Evolutionary conservation across 768 basidiomycete genomes (phyloP), one percentile per base, ranked within the genome.

Genomic region (Amanita jacksonii): DNA sequence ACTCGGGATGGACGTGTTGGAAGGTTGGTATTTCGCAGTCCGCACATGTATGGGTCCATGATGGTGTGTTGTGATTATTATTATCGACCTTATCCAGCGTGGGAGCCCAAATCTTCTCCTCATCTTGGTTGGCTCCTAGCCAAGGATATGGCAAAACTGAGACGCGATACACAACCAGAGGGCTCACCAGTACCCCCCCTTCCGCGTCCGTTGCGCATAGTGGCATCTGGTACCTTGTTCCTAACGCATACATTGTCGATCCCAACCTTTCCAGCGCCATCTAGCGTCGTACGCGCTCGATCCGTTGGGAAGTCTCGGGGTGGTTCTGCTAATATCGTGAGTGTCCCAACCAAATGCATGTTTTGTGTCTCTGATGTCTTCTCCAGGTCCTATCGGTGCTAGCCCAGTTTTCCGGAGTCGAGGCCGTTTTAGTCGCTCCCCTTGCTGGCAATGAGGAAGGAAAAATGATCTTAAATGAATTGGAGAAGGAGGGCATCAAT

Each of bases 151-250:
- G n/a, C n/a, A n/a, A 73, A 64, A 53, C 54, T 72, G 51, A 69
- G 72, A 42, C 68, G 69, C 50, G 70, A 71, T 35, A 57, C 54
- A 42, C 65, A 60, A 30, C 12, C 27, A 28, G 66, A 65, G 48
- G 50, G 55, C 38, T 52, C 53, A 23, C 49, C 48, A 38, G 49
- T 49, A 47, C 49, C 51, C 28, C 56, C 57, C 33, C 53, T 54
- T 42, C 42, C 58, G 38, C 65, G 57, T 53, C 67, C 74, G n/a
- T 67, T 86, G 13, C 80, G 85, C 34, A 76, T 90, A 19, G 73
- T 90, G 31, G 83, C 84, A 2, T 79, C 81, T 9, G 87, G 87
- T 10, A 85, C 87, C 8, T 72, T 91, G 31, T 90, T 90, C 57
- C 61, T 84, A 34, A 85, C 84, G 4, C 79, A 88, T 57, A 80